A percentile compares a stretch with the other conserved stretches of the same genome.
Evolutionary conservation across 2,329 filamentous ascomycete genomes (phyloP).

Genomic region (Cordyceps javanica): DNA sequence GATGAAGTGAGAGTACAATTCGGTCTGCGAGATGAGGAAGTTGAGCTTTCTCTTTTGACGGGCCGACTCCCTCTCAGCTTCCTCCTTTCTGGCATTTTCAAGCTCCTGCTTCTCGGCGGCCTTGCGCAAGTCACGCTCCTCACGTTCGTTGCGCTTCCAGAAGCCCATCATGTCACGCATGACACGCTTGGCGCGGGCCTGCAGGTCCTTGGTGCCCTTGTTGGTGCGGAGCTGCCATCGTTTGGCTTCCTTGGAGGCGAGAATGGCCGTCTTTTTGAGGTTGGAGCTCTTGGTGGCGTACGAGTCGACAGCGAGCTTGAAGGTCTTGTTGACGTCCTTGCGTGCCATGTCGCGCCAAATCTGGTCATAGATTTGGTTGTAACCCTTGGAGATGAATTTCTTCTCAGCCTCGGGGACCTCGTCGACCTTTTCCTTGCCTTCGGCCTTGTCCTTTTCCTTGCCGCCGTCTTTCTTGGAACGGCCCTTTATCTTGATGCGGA

Average conservation of each 20-base stretch:
- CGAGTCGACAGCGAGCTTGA: constrained; percentile 79
- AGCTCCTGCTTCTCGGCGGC: constrained; percentile 93
- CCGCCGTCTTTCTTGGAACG: constrained; percentile 39
- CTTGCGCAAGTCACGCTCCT: constrained; percentile 91
- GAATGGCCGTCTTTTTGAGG: constrained; percentile 91
- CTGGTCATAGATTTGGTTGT: constrained; percentile 94
- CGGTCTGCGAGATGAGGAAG: constrained; percentile 97
- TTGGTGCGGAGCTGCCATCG: constrained; percentile 97
- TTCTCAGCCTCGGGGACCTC: constrained; percentile 51
- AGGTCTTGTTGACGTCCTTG: constrained; percentile 90
- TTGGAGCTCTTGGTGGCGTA: constrained; percentile 88
- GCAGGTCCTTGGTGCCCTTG: constrained; percentile 96
- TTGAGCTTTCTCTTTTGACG: constrained; percentile 98
- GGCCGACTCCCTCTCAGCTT: constrained; percentile 95
- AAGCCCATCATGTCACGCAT: constrained; percentile 99
- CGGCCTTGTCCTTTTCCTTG: constrained; percentile 36
- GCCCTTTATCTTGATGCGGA: constrained; percentile 57
- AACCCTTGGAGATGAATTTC: constrained; percentile 80
- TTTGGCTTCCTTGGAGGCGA: constrained; percentile 94
- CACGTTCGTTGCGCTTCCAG: constrained; percentile 98
- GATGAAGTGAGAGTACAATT: constrained; percentile 98
- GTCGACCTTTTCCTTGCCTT: constrained; percentile 44
- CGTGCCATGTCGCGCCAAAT: constrained; percentile 93
- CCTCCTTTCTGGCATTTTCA: constrained; percentile 92
- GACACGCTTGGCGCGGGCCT: constrained; percentile 91